phyloP scores from a whole-genome alignment of 1,139 yeast genomes.

The Magnusiomyces ingens region DNA sequence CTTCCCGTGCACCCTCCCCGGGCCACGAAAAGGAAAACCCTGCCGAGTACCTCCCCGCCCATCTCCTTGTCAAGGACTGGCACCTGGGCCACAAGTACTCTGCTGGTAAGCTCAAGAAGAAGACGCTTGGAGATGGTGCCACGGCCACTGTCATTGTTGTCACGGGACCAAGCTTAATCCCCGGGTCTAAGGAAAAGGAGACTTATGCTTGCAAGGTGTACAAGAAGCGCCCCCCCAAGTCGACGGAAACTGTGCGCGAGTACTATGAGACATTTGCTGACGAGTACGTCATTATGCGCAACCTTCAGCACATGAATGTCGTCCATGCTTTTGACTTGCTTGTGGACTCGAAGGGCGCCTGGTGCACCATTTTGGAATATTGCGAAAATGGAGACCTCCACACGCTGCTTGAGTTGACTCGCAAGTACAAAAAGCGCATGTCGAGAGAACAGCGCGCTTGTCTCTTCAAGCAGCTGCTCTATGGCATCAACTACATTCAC shows the following conservation, averaged over 20 bases:
- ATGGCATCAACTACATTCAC: constrained; percentile 65
- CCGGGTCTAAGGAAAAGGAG: constrained; percentile 16
- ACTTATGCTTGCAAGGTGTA: constrained; percentile 70
- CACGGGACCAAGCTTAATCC: constrained; percentile 11
- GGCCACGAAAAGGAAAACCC: constrained; percentile 17
- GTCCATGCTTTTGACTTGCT: constrained; percentile 58
- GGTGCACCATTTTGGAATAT: constrained; percentile 70
- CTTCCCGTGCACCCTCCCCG: background rate
- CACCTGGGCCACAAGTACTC: constrained; percentile 18
- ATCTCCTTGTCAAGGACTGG: constrained; percentile 17
- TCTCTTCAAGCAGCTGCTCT: constrained; percentile 62
- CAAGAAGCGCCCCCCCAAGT: constrained; percentile 34
- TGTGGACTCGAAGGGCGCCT: constrained; percentile 28
- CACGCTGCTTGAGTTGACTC: constrained; percentile 42
- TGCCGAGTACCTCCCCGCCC: constrained; percentile 17
- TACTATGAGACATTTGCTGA: constrained; percentile 65
- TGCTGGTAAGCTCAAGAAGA: constrained; percentile 7
- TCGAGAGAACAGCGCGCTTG: constrained; percentile 47
- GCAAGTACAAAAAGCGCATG: constrained; percentile 20
- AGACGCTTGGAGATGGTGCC: constrained; percentile 16
- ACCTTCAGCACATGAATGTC: constrained; percentile 62
- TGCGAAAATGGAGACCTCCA: constrained; percentile 70
- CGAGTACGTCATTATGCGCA: constrained; percentile 70
- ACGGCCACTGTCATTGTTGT: constrained; percentile 15
- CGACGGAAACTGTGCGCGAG: constrained; percentile 45